Percentiles rank a stretch among this genome's conserved stretches.
Evolutionary conservation across 2,329 filamentous ascomycete genomes (phyloP).

Genomic region (Fusarium scirpi): DNA sequence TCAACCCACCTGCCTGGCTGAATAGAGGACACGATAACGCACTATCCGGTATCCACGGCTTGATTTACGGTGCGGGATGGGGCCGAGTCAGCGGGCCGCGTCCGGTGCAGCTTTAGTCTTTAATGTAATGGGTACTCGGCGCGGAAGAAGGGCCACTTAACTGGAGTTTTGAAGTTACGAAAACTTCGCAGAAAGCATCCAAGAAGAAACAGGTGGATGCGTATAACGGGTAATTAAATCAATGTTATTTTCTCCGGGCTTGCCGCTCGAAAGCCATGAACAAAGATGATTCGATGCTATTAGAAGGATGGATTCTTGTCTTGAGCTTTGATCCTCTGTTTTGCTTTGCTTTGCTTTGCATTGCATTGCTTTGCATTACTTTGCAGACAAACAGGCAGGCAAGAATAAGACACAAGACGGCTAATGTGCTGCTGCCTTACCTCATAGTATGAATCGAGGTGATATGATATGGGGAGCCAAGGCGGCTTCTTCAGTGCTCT

Average conservation of each 20-base stretch:
- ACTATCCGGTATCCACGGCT: neutral
- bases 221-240: neutral
- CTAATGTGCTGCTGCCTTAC: slow-evolving; percentile 1
- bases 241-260: slow-evolving; percentile 4
- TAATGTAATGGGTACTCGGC: neutral
- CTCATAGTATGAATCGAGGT: neutral
- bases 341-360: neutral
- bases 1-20: neutral
- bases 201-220: neutral
- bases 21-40: neutral
- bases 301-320: slow-evolving; percentile 9
- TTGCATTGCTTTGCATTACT: neutral
- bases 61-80: slow-evolving; percentile 6
- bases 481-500: slow-evolving; percentile 6
- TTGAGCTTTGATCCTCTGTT: slow-evolving; percentile 1
- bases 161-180: neutral
- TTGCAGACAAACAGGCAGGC: neutral
- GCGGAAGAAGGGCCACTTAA: neutral
- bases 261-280: slow-evolving; percentile 1
- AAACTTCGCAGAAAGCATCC: slow-evolving; percentile 31
- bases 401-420: slow-evolving; percentile 10
- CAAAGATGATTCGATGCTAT: slow-evolving; percentile 3
- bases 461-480: slow-evolving; percentile 3
- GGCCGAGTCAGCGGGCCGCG: neutral
- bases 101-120: neutral